phyloP scores from a whole-genome alignment of 768 basidiomycete genomes.

The Pisolithus microcarpus region DNA sequence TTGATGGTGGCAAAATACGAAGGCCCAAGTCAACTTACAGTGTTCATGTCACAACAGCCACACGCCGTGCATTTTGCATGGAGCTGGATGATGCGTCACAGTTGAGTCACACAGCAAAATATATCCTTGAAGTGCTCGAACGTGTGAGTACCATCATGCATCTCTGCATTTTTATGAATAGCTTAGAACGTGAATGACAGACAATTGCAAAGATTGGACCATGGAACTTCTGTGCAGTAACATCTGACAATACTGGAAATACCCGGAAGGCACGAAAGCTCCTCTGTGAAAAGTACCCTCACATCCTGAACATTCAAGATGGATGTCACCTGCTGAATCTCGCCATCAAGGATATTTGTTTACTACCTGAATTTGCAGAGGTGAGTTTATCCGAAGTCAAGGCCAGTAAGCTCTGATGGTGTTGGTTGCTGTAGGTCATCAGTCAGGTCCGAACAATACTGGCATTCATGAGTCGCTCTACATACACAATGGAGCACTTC shows the following conservation, averaged over 20 bases:
- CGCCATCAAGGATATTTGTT: constrained; percentile 14
- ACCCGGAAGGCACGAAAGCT: constrained; percentile 8
- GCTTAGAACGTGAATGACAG: too few relatives aligned
- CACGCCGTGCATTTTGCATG: constrained; percentile 3
- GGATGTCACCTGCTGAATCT: constrained; percentile 27
- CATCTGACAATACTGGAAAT: constrained; percentile 22
- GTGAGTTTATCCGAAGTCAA: too few relatives aligned
- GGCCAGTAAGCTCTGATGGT: too few relatives aligned
- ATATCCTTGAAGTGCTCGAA: constrained; percentile 17
- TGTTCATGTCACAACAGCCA: constrained; percentile 12
- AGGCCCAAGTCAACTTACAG: constrained; percentile 13
- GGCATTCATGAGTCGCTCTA: neutral
- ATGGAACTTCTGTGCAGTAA: constrained; percentile 6
- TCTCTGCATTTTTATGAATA: too few relatives aligned
- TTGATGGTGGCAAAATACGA: constrained; percentile 14
- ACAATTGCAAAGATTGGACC: constrained; percentile 10
- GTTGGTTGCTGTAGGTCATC: too few relatives aligned
- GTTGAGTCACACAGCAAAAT: constrained; percentile 21
- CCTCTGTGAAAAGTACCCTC: constrained; percentile 8
- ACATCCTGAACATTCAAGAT: constrained; percentile 26
- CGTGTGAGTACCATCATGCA: constrained; percentile 4
- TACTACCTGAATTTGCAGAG: too few relatives aligned
- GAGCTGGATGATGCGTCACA: constrained; percentile 13
- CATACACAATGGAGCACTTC: neutral
- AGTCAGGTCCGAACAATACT: neutral